Evolutionary conservation across 2,329 filamentous ascomycete species (phyloP), one percentile per base, ranked within the genome.

Genomic region (Claviceps sp.): DNA sequence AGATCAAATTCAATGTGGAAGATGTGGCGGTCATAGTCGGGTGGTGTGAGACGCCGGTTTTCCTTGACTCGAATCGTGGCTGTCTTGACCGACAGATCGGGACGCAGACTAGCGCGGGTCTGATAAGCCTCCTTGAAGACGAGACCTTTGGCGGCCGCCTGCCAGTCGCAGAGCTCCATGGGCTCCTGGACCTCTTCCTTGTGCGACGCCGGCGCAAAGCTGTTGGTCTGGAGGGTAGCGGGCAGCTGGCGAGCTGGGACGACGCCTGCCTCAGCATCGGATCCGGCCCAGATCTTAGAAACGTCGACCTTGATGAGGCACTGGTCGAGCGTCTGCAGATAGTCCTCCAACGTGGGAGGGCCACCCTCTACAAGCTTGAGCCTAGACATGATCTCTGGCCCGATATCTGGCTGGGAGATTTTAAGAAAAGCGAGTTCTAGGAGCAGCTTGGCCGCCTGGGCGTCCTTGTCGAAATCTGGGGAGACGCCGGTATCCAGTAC

Each of bases 1-100:
- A 98, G 81, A 64, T 97, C 93, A 63, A 98, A 98, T 71, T 98
- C 93, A 56, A 98, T 97, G 73, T 98, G 93, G 84, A 98, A 98
- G 70, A 98, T 97, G 77, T 98, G 96, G 61, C 93, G 89, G 69
- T 97, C 90, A 65, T 98, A 98, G 37, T 83, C 85, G 24, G 70
- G 62, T 3, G 93, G 93, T 0, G 93, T 98, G 52, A 98, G 79
- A 57, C 93, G 83, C 56, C 93, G 87, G 73, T 95, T 96, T 74
- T 97, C 93, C 74, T 94, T 89, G 68, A 98, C 90, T 51, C 82
- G 85, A 51, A 96, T 85, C 43, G 89, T 87, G 62, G 80, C 84
- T 2, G 91, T 97, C 78, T 91, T 89, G 63, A 88, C 82, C 10
- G 85, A 73, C 51, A 95, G 74, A 62, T 98, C 93, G 11, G 93